phyloP scores from a whole-genome alignment of 805 yeast species.

The Pichia exigua region DNA sequence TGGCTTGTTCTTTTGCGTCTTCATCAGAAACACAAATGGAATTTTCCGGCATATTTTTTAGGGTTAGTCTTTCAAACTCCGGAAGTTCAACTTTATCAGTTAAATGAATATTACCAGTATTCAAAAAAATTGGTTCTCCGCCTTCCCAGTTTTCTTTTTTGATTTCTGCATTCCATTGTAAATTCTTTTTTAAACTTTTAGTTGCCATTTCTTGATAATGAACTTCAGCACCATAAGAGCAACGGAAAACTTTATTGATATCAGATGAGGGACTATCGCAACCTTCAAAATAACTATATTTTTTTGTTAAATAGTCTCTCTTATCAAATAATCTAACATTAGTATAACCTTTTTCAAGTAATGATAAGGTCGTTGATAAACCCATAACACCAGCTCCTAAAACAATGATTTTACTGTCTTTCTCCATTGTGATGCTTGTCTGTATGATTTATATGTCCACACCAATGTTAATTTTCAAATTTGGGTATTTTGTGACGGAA shows the following conservation, averaged over 20 bases:
- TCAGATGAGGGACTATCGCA: conserved; percentile 20
- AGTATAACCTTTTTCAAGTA: conserved; percentile 14
- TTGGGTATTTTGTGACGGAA: background rate
- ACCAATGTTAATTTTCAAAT: no score
- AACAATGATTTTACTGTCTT: conserved; percentile 21
- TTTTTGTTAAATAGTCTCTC: conserved; percentile 10
- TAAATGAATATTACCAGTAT: conserved; percentile 14
- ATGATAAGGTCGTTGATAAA: conserved; percentile 32
- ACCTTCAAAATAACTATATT: conserved; percentile 15
- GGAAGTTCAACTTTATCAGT: conserved; percentile 7
- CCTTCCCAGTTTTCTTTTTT: conserved; percentile 12
- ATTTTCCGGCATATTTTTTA: conserved; percentile 12
- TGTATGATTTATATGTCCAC: background rate
- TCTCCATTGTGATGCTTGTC: background rate
- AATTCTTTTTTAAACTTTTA: conserved; percentile 12
- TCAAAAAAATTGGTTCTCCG: conserved; percentile 14
- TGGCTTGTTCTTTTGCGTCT: conserved; percentile 17
- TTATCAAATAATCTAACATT: conserved; percentile 16
- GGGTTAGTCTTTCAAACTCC: conserved; percentile 10
- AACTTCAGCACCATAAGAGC: conserved; percentile 14
- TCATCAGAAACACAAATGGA: conserved; percentile 10
- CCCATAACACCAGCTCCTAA: conserved; percentile 49
- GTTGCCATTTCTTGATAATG: conserved; percentile 16
- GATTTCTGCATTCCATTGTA: conserved; percentile 16
- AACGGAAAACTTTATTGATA: conserved; percentile 17